Base-by-base conservation (phyloP, 106 monocot genomes). In the Triglochin maritima region DNA sequence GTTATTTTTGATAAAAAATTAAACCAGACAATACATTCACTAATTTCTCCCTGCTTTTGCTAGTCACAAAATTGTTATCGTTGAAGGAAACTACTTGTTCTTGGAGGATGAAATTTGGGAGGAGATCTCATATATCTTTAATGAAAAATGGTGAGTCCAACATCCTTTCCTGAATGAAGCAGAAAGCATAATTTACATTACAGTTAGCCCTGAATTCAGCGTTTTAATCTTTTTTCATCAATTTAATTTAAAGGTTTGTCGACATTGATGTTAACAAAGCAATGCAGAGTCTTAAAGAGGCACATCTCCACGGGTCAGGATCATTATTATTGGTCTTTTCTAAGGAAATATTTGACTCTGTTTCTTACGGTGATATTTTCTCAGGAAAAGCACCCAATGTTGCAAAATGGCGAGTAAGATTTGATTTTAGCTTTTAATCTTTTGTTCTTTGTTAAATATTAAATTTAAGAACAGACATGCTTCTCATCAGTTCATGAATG, bases 71-170 rank as follows among this genome's bases (percentile, higher is more conserved):
- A 29, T 88, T 65, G 86, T 96, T 52, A 82, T 96, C 65, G 86
- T 96, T 15, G 96, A 96, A 77, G 96, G 96, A 17, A 91, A 91
- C 73, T 96, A 96, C 59, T 76, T 96, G 66, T 78, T 96, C 6
- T 71, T 86, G 69, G 86, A 96, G 62, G 88, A 96, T 70, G 88
- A 78, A 43, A 47, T 60, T 57, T 96, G 91, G 90, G 86, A 77
- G 60, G 88, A 91, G 12, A 65, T 96, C 16, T 76, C 78, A n/a
- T 66, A 70, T 15, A 41, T 86, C 51, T 96, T 96, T 60, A 83
- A 96, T 66, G 91, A 96, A 72, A 96, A 91, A 84, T 96, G 96
- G 96, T 86, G 76, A 68, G 0, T 74, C 13, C 13, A 53, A n/a
- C 45, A 49, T 53, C 16, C 14, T 50, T 42, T 10, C 9, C 47